phyloP scores from a whole-genome alignment of 1,139 yeast genomes.

The Geotrichum reessii region DNA sequence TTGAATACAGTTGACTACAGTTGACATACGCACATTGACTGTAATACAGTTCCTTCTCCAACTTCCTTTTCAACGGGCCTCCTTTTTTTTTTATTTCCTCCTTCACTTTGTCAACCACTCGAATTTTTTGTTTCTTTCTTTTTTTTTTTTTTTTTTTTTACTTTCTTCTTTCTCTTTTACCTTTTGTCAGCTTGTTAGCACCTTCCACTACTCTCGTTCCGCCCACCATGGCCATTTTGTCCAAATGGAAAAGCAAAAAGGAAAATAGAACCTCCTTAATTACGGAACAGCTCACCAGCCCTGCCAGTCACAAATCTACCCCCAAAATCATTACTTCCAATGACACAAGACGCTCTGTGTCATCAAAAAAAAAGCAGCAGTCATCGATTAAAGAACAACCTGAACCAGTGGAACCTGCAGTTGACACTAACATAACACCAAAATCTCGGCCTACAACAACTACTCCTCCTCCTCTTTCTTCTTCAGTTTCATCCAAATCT shows the following conservation, averaged over 20 bases:
- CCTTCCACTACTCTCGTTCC: not conserved
- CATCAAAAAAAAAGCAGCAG: not conserved
- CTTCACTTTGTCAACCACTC: not conserved
- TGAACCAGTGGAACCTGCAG: not conserved
- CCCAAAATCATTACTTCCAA: not conserved
- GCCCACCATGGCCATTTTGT: constrained; percentile 4
- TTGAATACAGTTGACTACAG: too few relatives aligned
- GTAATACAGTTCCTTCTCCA: not conserved
- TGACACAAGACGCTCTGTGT: not conserved
- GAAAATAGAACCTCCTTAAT: constrained; percentile 3
- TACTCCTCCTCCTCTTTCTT: not conserved
- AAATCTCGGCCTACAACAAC: constrained; percentile 5
- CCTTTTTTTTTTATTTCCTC: not conserved
- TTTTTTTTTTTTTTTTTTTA: not conserved
- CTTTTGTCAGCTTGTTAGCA: not conserved
- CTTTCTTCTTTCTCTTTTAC: not conserved
- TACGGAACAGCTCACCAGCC: not conserved
- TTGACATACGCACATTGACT: too few relatives aligned
- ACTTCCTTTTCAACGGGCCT: not conserved
- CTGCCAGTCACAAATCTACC: not conserved
- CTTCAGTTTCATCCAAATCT: constrained; percentile 5
- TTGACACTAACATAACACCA: not conserved
- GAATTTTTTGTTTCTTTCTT: not conserved
- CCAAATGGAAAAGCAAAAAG: constrained; percentile 8
- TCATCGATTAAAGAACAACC: not conserved